Evolutionary conservation across 2,329 filamentous ascomycete genomes (phyloP).

Genomic region (Sarocladiaceae sp.): DNA sequence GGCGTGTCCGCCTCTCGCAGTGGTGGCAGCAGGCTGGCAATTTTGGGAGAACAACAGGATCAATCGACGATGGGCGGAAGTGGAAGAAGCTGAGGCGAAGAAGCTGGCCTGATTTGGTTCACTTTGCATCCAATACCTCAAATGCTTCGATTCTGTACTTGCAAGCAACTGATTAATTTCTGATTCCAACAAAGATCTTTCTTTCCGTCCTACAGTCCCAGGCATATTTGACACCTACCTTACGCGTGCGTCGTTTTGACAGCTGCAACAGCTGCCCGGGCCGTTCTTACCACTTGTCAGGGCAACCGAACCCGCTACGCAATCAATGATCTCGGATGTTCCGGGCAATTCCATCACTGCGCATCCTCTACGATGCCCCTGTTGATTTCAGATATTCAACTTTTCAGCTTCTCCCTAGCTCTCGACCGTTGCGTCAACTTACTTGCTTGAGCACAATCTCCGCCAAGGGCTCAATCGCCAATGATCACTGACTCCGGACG

Average conservation of each 20-base stretch:
- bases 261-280: background rate
- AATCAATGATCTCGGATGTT: too few species aligned
- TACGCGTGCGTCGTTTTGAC: background rate
- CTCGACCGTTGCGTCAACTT: too few species aligned
- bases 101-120: background rate
- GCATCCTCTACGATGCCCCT: too few species aligned
- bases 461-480: too few species aligned
- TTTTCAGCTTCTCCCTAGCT: too few species aligned
- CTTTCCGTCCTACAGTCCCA: background rate
- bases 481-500: too few species aligned
- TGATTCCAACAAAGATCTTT: background rate
- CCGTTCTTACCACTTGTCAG: background rate
- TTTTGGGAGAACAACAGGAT: slow-evolving; percentile 68
- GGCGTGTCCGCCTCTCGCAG: slow-evolving; percentile 70
- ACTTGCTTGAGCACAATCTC: too few species aligned
- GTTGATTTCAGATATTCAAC: too few species aligned
- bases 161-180: background rate
- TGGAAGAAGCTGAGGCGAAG: slow-evolving; percentile 5
- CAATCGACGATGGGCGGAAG: slow-evolving; percentile 33
- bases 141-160: too few species aligned
- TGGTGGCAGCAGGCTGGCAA: slow-evolving; percentile 64
- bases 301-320: background rate
- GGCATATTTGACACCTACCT: too few species aligned
- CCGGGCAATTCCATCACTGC: too few species aligned
- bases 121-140: too few species aligned